Evolutionary conservation across 129 eudicot species (phyloP).

Genomic region (Flaveria bidentis): DNA sequence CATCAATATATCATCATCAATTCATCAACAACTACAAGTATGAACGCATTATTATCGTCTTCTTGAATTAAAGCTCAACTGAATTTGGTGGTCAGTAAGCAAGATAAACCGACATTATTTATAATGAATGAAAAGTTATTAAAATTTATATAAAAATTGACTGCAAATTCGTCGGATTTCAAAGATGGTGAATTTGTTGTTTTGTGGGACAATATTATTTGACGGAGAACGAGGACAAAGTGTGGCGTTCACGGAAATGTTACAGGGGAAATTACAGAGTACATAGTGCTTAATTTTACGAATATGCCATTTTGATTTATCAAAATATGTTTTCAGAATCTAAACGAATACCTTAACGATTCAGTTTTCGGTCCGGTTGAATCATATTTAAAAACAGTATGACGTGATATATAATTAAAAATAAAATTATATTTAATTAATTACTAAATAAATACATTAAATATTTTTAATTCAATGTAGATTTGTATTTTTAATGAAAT

Average conservation of each 20-base stretch:
- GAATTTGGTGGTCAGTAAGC: constrained; percentile 25
- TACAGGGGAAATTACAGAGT: constrained; percentile 8
- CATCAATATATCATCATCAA: constrained; percentile 10
- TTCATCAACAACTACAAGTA: neutral
- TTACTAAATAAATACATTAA: no score
- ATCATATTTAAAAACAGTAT: no score
- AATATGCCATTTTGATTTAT: neutral
- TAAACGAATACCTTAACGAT: no score
- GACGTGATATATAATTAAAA: no score
- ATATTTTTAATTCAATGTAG: no score
- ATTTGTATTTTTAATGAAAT: no score
- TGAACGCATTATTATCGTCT: no score
- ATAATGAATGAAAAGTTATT: neutral
- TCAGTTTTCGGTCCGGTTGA: no score
- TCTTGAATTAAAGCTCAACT: neutral
- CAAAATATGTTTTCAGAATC: neutral
- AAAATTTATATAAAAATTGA: constrained; percentile 2
- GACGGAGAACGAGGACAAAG: constrained; percentile 39
- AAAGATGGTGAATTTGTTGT: constrained; percentile 24
- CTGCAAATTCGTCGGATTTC: constrained; percentile 34
- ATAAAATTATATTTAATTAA: no score
- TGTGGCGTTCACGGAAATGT: constrained; percentile 39
- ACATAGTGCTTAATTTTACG: neutral
- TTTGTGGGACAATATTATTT: constrained; percentile 15
- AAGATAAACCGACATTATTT: constrained; percentile 9